These are phyloP conservation scores for Trametes meyenii DNA, from an alignment of 768 basidiomycete species.

Conservation along the genomic window DNA sequence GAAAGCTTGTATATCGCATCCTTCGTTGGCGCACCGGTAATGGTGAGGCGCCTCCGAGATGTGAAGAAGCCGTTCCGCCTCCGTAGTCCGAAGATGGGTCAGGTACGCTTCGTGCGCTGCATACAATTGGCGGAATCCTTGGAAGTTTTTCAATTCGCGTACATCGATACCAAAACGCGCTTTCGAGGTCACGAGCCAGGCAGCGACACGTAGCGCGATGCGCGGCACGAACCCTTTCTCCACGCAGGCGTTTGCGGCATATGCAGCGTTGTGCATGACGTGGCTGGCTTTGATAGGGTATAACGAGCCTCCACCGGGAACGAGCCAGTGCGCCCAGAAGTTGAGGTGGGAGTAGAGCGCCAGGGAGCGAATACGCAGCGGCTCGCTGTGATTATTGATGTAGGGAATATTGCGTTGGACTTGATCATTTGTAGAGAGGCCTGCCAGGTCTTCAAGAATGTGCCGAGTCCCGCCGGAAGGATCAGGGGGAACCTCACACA, in stretches of 20 bases:
- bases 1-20: constrained; percentile 5
- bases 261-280: constrained; percentile 7
- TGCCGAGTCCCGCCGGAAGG: no score
- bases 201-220: constrained; percentile 2
- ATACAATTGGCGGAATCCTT: background rate
- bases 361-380: background rate
- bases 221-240: background rate
- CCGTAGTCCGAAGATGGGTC: background rate
- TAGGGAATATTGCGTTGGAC: no score
- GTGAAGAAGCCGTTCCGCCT: background rate
- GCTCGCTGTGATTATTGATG: no score
- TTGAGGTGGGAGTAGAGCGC: background rate
- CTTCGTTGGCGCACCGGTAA: constrained; percentile 9
- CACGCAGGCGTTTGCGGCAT: background rate
- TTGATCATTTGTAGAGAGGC: no score
- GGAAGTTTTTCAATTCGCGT: background rate
- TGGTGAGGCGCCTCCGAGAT: background rate
- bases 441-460: no score
- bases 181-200: constrained; percentile 1
- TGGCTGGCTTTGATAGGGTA: background rate
- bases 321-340: constrained; percentile 3
- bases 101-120: constrained; percentile 4
- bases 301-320: background rate
- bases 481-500: no score
- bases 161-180: constrained; percentile 4